Percentiles rank a stretch among this genome's conserved stretches.
Evolutionary conservation across 164 flowering plant species (phyloP).

Genomic region (Umbellularia californica): DNA sequence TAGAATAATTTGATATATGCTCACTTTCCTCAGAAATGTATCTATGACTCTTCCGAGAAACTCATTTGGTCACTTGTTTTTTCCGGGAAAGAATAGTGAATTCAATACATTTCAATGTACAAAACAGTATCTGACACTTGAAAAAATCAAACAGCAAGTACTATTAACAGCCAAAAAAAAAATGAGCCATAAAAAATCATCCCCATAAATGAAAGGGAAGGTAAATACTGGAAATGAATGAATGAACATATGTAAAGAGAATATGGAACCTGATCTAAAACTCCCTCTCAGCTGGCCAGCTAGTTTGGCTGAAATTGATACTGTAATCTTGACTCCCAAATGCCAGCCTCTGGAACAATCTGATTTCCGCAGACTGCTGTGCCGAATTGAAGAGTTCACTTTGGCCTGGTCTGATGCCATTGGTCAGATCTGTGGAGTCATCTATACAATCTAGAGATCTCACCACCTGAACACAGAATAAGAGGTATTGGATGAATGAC

Average conservation of each 20-base stretch:
- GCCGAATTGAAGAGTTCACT: slow-evolving; percentile 60
- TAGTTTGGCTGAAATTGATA: slow-evolving; percentile 46
- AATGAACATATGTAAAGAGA: background rate
- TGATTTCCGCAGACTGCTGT: slow-evolving; percentile 67
- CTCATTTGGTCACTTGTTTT: too few species aligned
- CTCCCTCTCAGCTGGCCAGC: slow-evolving; percentile 15
- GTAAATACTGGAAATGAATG: background rate
- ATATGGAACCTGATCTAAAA: slow-evolving; percentile 10
- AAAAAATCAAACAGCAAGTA: background rate
- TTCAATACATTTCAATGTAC: too few species aligned
- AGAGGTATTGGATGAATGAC: background rate
- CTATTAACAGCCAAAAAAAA: background rate
- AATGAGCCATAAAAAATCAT: background rate
- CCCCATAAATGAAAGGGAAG: background rate
- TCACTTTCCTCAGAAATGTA: too few species aligned
- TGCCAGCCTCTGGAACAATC: slow-evolving; percentile 80
- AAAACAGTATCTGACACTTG: too few species aligned
- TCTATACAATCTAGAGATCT: slow-evolving; percentile 55
- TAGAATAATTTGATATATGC: too few species aligned
- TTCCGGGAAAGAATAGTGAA: too few species aligned
- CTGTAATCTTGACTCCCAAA: slow-evolving; percentile 69
- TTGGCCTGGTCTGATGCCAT: slow-evolving; percentile 82
- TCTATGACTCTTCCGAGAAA: too few species aligned
- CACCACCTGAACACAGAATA: slow-evolving; percentile 47
- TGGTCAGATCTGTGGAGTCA: slow-evolving; percentile 48